These are phyloP conservation scores for Debaryomyces psychrophilus DNA, from an alignment of 1,139 yeast genomes.

Conservation along the genomic window DNA sequence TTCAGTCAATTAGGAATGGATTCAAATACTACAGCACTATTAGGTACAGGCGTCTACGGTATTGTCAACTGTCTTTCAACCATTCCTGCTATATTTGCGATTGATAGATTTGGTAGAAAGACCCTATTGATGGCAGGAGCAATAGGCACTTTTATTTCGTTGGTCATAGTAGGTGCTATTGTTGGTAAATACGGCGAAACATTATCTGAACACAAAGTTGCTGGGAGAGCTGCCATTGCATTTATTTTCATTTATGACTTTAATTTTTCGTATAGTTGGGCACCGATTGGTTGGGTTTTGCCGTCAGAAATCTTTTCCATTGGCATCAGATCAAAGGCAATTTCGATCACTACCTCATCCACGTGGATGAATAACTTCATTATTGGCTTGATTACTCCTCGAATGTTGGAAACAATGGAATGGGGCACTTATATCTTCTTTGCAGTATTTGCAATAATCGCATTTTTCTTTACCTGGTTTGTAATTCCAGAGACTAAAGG, in stretches of 20 bases:
- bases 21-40: conserved; percentile 23
- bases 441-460: conserved; percentile 27
- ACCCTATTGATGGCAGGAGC: conserved; percentile 18
- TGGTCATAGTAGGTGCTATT: conserved; percentile 46
- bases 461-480: conserved; percentile 24
- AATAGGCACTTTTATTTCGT: conserved; percentile 15
- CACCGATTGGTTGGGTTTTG: conserved; percentile 44
- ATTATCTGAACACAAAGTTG: conserved; percentile 18
- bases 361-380: conserved; percentile 42
- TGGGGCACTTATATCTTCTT: conserved; percentile 35
- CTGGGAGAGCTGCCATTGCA: conserved; percentile 48
- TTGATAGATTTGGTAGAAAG: conserved; percentile 20
- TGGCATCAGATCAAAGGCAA: conserved; percentile 29
- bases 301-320: conserved; percentile 46
- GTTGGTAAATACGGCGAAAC: conserved; percentile 49
- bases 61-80: conserved; percentile 55
- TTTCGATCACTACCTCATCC: conserved; percentile 37
- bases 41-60: conserved; percentile 57
- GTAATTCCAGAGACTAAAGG: conserved; percentile 37
- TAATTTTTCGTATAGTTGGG: conserved; percentile 29
- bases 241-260: conserved; percentile 41
- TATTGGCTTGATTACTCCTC: conserved; percentile 34
- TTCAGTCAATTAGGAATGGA: conserved; percentile 22
- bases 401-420: conserved; percentile 26
- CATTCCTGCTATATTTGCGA: conserved; percentile 52